Evolutionary conservation across 176 grass and related monocot genomes (phyloP), one percentile per base, ranked within the genome.

Genomic region (Eleusine indica): DNA sequence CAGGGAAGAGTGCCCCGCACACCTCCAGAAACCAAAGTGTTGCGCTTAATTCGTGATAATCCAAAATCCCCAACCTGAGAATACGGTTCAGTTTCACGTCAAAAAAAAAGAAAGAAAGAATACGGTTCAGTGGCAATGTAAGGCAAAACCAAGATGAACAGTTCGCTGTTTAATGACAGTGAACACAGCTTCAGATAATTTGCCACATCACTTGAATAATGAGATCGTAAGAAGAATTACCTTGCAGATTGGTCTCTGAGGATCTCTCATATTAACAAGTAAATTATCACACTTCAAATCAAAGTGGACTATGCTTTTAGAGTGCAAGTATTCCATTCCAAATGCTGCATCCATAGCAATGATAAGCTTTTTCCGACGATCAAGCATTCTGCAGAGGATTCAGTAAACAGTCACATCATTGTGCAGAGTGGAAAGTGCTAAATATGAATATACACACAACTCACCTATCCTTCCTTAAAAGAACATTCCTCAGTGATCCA

Each of bases 261-360:
- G 68, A 90, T 99, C 96, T 80, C 93, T 89, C 80, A 99, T 77
- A 78, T 99, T 99, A 74, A 99, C 93, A 7, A 99, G 91, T 62
- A 99, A 90, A 68, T 99, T 99, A 56, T 99, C 96, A 0, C 96
- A 99, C 82, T 99, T 99, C 69, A 99, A 88, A 80, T 99, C 96
- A 71, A 99, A 99, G 87, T 99, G 96, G 19, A 99, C 96, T 80
- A 99, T 99, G 85, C 91, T 95, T 90, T 92, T 99, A n/a, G 93
- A 94, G 83, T 99, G 96, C 73, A 99, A 75, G 68, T 99, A 96
- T 52, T 99, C 96, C 96, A 99, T 99, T 51, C 96, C 96, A 66
- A 94, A 99, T 74, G 96, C 96, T 43, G 96, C 96, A 89, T 99
- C 96, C 96, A 96, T 96, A 71, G 96, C 89, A 86, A 99, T 99